Conservation (phyloP, 257 asterid genomes). For the Solanum peruvianum region DNA sequence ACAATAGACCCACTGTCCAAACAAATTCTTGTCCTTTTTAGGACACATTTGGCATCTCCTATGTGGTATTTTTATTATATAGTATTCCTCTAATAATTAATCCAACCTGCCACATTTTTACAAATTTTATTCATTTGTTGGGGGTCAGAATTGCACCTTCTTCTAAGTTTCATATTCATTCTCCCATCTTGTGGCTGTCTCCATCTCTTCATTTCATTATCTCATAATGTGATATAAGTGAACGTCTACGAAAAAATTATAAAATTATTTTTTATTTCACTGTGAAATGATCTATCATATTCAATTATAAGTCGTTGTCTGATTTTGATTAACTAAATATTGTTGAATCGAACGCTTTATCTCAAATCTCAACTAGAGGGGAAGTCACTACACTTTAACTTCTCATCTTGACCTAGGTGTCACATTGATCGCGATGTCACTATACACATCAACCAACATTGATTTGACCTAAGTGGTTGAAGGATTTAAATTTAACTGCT, state of each 20-base stretch:
- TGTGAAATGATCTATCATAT: not conserved
- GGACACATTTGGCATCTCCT: conserved; percentile 18
- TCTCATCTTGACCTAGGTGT: not conserved
- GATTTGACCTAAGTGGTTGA: not conserved
- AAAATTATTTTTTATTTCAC: not conserved
- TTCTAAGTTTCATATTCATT: not conserved
- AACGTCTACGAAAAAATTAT: not conserved
- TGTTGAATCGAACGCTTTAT: not conserved
- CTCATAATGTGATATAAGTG: not conserved
- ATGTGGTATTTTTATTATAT: not conserved
- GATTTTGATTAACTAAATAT: not conserved
- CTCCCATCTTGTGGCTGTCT: not conserved
- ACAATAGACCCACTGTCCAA: conserved; percentile 3
- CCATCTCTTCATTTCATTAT: not conserved
- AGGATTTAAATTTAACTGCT: not conserved
- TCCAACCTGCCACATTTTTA: not conserved
- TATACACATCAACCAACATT: not conserved
- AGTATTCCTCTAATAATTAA: not conserved
- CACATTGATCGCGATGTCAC: not conserved
- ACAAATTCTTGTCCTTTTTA: conserved; percentile 3
- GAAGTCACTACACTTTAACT: not conserved
- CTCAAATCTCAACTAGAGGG: not conserved
- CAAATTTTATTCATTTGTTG: not conserved
- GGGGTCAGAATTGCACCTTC: not conserved
- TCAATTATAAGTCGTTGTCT: not conserved